Evolutionary conservation across 2,329 filamentous ascomycete species (phyloP).

Genomic region (Celoporthe dispersa): DNA sequence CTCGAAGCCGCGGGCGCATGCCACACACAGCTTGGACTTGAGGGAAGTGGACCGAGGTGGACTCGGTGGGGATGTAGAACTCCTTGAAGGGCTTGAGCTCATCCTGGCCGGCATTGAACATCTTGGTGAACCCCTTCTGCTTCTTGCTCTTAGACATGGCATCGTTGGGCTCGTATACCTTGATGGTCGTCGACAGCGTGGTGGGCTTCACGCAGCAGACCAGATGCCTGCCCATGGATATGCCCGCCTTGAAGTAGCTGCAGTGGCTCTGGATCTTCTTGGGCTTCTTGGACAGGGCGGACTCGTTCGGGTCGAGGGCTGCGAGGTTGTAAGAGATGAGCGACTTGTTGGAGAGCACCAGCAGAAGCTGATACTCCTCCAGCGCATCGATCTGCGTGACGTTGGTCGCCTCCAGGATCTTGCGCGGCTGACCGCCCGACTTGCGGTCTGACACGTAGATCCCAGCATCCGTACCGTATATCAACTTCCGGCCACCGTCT

Average conservation of each 20-base stretch:
- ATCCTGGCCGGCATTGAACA: slow-evolving; percentile 92
- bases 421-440: slow-evolving; percentile 77
- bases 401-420: slow-evolving; percentile 80
- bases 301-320: slow-evolving; percentile 83
- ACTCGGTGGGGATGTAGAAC: slow-evolving; percentile 98
- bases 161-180: slow-evolving; percentile 98
- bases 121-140: slow-evolving; percentile 92
- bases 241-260: slow-evolving; percentile 97
- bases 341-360: slow-evolving; percentile 92
- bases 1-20: slow-evolving; percentile 93
- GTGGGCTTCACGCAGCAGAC: slow-evolving; percentile 97
- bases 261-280: slow-evolving; percentile 98
- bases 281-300: slow-evolving; percentile 78
- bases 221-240: slow-evolving; percentile 89
- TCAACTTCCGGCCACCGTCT: slow-evolving; percentile 94
- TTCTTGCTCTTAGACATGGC: slow-evolving; percentile 92
- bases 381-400: slow-evolving; percentile 96
- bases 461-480: slow-evolving; percentile 92
- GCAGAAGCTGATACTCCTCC: slow-evolving; percentile 89
- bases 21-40: slow-evolving; percentile 94
- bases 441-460: slow-evolving; percentile 92
- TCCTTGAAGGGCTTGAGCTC: slow-evolving; percentile 97
- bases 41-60: slow-evolving; percentile 98
- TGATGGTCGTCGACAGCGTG: slow-evolving; percentile 92
- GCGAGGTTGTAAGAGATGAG: slow-evolving; percentile 87